A percentile compares a stretch with the other conserved stretches of the same genome.
These are phyloP conservation scores for Nicotiana attenuata DNA, from an alignment of 257 asterid species.

Conservation along the genomic window DNA sequence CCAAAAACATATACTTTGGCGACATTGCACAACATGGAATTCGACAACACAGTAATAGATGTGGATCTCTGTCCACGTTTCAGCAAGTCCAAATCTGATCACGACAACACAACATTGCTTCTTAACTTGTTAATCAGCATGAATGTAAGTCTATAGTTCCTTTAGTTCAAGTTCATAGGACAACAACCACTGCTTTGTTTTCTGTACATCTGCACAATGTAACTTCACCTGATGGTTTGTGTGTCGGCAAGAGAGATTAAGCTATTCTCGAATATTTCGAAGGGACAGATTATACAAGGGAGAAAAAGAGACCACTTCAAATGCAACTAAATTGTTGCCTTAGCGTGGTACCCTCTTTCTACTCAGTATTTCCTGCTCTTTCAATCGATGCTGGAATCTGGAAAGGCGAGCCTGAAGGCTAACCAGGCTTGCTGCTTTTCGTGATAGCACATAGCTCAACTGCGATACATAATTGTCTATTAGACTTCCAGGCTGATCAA, in stretches of 20 bases:
- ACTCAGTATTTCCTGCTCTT: slow-evolving; percentile 93
- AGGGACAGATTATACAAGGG: background rate
- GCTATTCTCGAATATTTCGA: background rate
- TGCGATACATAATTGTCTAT: slow-evolving; percentile 88
- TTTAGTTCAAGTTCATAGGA: background rate
- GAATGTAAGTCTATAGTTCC: background rate
- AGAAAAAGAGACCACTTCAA: background rate
- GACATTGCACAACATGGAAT: background rate
- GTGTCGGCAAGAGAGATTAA: background rate
- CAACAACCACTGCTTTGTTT: background rate
- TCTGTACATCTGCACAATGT: background rate
- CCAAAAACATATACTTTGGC: background rate
- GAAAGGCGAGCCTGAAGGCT: slow-evolving; percentile 98
- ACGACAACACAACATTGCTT: background rate
- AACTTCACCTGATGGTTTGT: background rate
- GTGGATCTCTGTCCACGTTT: background rate
- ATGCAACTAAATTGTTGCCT: background rate
- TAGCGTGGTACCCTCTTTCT: slow-evolving; percentile 82
- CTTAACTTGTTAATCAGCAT: background rate
- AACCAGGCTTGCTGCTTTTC: slow-evolving; percentile 94
- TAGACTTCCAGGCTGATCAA: slow-evolving; percentile 97
- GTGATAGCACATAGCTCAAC: slow-evolving; percentile 84
- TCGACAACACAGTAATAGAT: background rate
- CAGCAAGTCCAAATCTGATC: background rate
- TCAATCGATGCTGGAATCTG: slow-evolving; percentile 93